Evolutionary conservation across 2,329 filamentous ascomycete genomes (phyloP).

Genomic region (Colletotrichum sp.): DNA sequence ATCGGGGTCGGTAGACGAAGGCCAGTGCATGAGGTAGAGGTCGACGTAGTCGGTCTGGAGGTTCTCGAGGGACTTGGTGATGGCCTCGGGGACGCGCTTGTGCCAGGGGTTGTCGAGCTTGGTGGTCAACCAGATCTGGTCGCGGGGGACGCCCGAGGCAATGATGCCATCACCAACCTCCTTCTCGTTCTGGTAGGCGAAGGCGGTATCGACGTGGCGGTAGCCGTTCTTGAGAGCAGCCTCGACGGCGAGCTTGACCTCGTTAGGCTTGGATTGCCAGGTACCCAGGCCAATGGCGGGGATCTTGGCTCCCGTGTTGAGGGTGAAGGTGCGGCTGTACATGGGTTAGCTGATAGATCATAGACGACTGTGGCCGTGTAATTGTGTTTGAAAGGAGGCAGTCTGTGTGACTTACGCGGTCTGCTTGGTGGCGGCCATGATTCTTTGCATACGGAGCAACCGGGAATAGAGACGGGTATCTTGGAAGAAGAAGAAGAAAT

Average conservation of each 20-base stretch:
- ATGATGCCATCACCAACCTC: constrained; percentile 72
- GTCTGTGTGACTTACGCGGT: constrained; percentile 9
- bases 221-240: constrained; percentile 72
- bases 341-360: not conserved
- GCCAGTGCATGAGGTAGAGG: constrained; percentile 78
- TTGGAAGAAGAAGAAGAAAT: not conserved
- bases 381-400: not conserved
- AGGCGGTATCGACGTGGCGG: constrained; percentile 78
- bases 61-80: constrained; percentile 64
- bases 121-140: constrained; percentile 75
- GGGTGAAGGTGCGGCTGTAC: constrained; percentile 62
- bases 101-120: constrained; percentile 86
- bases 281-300: constrained; percentile 79
- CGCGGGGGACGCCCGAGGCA: constrained; percentile 67
- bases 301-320: constrained; percentile 81
- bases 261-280: constrained; percentile 75
- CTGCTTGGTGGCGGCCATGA: constrained; percentile 18
- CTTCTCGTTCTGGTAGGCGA: constrained; percentile 78
- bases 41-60: constrained; percentile 71
- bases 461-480: not conserved
- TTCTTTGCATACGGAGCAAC: not conserved
- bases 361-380: not conserved
- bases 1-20: constrained; percentile 65
- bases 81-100: constrained; percentile 68
- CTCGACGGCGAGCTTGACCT: constrained; percentile 75